A percentile compares a stretch with the other conserved stretches of the same genome.
Evolutionary conservation across 2,329 filamentous ascomycete genomes (phyloP).

Genomic region (Didymella segeticola): DNA sequence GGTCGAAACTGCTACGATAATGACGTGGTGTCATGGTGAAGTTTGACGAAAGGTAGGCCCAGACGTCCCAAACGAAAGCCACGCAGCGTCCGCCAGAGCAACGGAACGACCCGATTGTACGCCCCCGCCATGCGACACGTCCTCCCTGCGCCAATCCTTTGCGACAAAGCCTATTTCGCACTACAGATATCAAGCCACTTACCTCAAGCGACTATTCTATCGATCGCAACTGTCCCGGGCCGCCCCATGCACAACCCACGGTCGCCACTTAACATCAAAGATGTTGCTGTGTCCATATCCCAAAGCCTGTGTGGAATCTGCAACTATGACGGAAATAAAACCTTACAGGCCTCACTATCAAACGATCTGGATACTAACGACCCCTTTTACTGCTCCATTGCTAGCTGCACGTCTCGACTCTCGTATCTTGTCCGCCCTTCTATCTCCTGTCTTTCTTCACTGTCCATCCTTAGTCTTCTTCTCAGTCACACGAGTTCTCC

Average conservation of each 20-base stretch:
- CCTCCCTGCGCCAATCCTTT: background rate
- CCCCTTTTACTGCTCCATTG: background rate
- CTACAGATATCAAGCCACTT: background rate
- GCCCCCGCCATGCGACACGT: background rate
- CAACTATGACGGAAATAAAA: too few relatives aligned
- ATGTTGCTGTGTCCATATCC: background rate
- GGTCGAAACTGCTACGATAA: background rate
- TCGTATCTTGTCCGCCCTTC: background rate
- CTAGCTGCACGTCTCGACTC: background rate
- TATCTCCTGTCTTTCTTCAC: background rate
- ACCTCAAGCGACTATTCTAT: background rate
- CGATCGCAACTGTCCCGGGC: background rate
- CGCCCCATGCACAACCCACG: background rate
- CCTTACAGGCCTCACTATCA: background rate
- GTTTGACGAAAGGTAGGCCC: slow-evolving; percentile 17
- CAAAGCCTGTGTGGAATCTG: background rate
- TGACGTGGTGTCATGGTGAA: slow-evolving; percentile 17
- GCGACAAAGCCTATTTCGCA: background rate
- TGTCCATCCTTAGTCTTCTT: background rate
- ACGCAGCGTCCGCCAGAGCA: background rate
- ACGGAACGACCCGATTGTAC: background rate
- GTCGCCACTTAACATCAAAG: background rate
- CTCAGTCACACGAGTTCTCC: background rate
- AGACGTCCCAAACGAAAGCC: background rate
- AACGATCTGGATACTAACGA: background rate